Evolutionary conservation across 805 yeast species (phyloP), one percentile per base, ranked within the genome.

Genomic region (Wickerhamomyces queroliae): DNA sequence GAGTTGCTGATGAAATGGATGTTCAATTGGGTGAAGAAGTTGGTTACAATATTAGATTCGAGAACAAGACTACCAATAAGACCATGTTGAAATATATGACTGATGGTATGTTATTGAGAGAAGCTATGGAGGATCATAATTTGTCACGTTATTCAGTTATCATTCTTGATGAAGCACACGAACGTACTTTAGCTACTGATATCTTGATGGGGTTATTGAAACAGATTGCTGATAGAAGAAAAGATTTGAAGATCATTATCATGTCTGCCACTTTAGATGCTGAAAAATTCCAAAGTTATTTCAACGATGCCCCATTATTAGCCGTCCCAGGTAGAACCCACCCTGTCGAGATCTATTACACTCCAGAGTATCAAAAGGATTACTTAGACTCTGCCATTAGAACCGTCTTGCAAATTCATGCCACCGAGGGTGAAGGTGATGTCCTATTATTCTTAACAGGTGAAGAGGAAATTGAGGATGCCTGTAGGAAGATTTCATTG

Each of bases 181-280:
- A 91, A 65, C 82, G 99, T 62, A 93, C 99, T 0, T 71, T 91
- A 52, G 88, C 98, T 26, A 91, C 99, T 0, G 99, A 91, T 74
- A 91, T 91, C 43, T 68, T 91, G 49, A 91, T 91, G 98, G 98
- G 98, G 45, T 68, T 91, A 45, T 65, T 91, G 54, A 91, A 91
- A 61, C 86, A 89, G 57, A 81, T 91, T 34, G 75, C 87, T 22
- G 51, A 62, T 26, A 75, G 95, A 62, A 77, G 98, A 62, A 81
- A 87, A 17, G 97, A 91, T 56, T 72, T 91, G 56, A 93, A 93
- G 61, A 75, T 91, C 51, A 89, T 91, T 47, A 80, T 91, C 59
- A 91, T 91, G 98, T 89, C 97, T 52, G 99, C 98, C 46, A 93
- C 99, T 2, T 72, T 91, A 59, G 98, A 91, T 66, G 97, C 98